These are phyloP conservation scores for Cicer arietinum DNA, from an alignment of 306 rosid species.

Conservation along the genomic window DNA sequence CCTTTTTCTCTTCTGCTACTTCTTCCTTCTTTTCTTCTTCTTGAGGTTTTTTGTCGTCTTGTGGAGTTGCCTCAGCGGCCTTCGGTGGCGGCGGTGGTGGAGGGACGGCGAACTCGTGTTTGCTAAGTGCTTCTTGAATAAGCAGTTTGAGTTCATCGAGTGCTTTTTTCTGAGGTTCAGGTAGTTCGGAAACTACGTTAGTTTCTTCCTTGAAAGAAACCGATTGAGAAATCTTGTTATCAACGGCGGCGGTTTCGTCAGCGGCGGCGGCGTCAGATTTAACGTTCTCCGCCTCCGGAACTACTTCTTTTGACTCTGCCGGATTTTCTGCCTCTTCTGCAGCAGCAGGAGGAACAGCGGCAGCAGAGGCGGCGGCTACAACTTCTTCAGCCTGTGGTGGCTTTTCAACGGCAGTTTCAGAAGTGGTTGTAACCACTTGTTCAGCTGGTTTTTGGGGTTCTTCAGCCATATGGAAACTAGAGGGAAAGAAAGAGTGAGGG, in stretches of 20 bases:
- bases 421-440: slow-evolving; percentile 21
- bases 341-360: not conserved
- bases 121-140: slow-evolving; percentile 75
- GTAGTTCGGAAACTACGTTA: slow-evolving; percentile 80
- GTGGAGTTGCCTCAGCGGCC: not conserved
- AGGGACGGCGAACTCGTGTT: slow-evolving; percentile 68
- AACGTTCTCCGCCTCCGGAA: not conserved
- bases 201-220: slow-evolving; percentile 94
- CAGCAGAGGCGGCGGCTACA: not conserved
- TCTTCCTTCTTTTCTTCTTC: slow-evolving; percentile 37
- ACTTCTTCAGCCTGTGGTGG: not conserved
- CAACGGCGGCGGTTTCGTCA: not conserved
- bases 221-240: slow-evolving; percentile 58
- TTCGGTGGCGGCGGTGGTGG: slow-evolving; percentile 32
- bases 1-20: slow-evolving; percentile 8
- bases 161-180: slow-evolving; percentile 82
- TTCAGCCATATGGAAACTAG: slow-evolving; percentile 65
- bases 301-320: slow-evolving; percentile 28
- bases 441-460: slow-evolving; percentile 67
- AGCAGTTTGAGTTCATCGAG: slow-evolving; percentile 75
- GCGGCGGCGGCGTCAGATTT: not conserved
- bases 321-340: slow-evolving; percentile 20
- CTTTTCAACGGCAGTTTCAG: not conserved
- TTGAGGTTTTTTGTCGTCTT: not conserved
- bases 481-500: not conserved